A percentile compares a stretch with the other conserved stretches of the same genome.
phyloP scores from a whole-genome alignment of 2,329 filamentous ascomycete species.

The Xylariaceae sp. region DNA sequence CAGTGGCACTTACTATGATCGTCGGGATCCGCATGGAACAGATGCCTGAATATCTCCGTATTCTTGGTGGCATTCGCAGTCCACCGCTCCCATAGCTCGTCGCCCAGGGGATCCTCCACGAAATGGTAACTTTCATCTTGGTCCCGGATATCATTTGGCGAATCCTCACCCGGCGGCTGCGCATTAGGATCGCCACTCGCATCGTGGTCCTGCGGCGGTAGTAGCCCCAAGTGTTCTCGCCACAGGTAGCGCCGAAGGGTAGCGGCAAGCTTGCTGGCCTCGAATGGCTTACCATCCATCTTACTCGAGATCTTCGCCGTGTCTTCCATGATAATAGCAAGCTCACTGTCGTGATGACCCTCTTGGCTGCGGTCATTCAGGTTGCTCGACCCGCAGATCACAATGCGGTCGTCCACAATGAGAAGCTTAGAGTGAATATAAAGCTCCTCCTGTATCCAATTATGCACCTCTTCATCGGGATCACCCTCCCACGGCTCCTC shows the following conservation, averaged over 20 bases:
- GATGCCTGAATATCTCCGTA: conserved; percentile 68
- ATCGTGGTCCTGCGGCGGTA: conserved; percentile 68
- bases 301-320: conserved; percentile 62
- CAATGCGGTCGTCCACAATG: conserved; percentile 81
- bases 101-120: conserved; percentile 67
- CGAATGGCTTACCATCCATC: conserved; percentile 75
- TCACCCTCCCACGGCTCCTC: conserved; percentile 76
- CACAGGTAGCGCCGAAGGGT: conserved; percentile 78
- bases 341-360: conserved; percentile 84
- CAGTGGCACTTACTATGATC: conserved; percentile 63
- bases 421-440: conserved; percentile 92
- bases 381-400: conserved; percentile 83
- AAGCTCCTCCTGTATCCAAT: conserved; percentile 93
- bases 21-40: conserved; percentile 88
- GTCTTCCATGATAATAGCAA: conserved; percentile 88
- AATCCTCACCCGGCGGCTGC: conserved; percentile 62
- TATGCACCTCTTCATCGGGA: conserved; percentile 70
- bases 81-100: conserved; percentile 67
- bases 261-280: conserved; percentile 76
- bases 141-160: conserved; percentile 60
- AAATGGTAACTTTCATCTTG: conserved; percentile 59
- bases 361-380: conserved; percentile 87
- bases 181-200: conserved; percentile 66
- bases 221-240: conserved; percentile 83
- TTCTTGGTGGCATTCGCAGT: conserved; percentile 64